These are phyloP conservation scores for Nakazawaea anatomiae DNA, from an alignment of 805 yeast species.

Conservation along the genomic window DNA sequence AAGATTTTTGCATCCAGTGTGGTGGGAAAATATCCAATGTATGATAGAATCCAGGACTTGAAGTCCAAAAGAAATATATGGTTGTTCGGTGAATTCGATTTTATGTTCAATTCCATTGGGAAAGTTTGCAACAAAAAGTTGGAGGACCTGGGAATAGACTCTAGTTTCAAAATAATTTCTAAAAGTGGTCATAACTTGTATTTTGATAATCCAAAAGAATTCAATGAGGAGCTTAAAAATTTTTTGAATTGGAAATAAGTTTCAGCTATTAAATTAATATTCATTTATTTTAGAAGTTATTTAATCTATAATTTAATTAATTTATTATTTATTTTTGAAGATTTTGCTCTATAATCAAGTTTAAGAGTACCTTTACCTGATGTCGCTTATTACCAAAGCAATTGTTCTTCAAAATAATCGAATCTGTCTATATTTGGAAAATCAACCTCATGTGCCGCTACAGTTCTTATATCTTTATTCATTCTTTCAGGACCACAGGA, in stretches of 20 bases:
- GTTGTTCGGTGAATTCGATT: slow-evolving; percentile 67
- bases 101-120: slow-evolving; percentile 68
- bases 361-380: no score
- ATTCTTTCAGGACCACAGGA: slow-evolving; percentile 30
- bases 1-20: slow-evolving; percentile 50
- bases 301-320: not conserved
- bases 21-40: slow-evolving; percentile 59
- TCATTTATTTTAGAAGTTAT: not conserved
- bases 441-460: slow-evolving; percentile 23
- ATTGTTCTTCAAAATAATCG: slow-evolving; percentile 32
- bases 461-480: slow-evolving; percentile 26
- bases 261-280: not conserved
- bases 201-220: slow-evolving; percentile 53
- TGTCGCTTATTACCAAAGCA: slow-evolving; percentile 23
- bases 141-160: slow-evolving; percentile 15
- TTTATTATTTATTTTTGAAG: not conserved
- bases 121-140: slow-evolving; percentile 29
- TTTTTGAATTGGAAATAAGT: slow-evolving; percentile 25
- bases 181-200: slow-evolving; percentile 75
- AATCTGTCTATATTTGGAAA: slow-evolving; percentile 16
- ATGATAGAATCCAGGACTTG: slow-evolving; percentile 44
- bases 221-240: slow-evolving; percentile 39
- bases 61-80: slow-evolving; percentile 33
- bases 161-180: slow-evolving; percentile 34
- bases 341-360: not conserved